phyloP scores from a whole-genome alignment of 2,329 filamentous ascomycete genomes.

The Penicillium decumbens region DNA sequence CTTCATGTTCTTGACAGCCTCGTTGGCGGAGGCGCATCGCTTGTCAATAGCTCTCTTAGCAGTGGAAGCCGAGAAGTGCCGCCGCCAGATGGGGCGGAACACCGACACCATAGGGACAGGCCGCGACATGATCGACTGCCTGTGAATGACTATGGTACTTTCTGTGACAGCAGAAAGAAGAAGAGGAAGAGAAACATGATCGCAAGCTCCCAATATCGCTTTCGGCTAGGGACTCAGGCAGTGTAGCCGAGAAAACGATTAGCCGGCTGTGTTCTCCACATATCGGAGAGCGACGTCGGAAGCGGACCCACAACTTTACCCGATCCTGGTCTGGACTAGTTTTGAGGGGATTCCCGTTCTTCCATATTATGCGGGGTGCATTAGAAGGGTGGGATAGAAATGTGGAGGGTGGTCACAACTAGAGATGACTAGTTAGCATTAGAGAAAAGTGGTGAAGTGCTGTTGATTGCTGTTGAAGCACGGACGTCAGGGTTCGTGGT shows the following conservation, averaged over 20 bases:
- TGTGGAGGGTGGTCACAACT: neutral
- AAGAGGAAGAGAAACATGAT: constrained; percentile 11
- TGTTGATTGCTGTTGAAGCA: neutral
- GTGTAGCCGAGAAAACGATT: constrained; percentile 28
- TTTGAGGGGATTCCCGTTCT: neutral
- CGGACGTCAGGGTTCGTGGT: neutral
- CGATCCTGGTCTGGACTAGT: constrained; percentile 4
- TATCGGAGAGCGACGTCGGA: constrained; percentile 14
- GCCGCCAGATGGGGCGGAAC: constrained; percentile 38
- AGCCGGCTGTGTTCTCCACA: constrained; percentile 17
- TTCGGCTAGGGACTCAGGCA: constrained; percentile 22
- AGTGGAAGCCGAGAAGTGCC: constrained; percentile 62
- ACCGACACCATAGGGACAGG: constrained; percentile 28
- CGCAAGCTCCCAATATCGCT: constrained; percentile 14
- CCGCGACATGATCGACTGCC: constrained; percentile 23
- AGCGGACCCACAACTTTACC: constrained; percentile 17
- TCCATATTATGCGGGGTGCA: constrained; percentile 2
- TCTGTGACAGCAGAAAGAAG: constrained; percentile 19
- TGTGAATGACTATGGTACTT: constrained; percentile 13
- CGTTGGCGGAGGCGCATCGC: constrained; percentile 63
- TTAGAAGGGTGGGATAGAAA: neutral
- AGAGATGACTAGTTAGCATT: neutral
- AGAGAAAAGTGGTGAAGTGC: neutral
- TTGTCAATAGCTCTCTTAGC: constrained; percentile 68
- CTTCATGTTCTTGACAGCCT: constrained; percentile 67